phyloP scores from a whole-genome alignment of 2,329 filamentous ascomycete species.

The Fusarium guadeloupense region DNA sequence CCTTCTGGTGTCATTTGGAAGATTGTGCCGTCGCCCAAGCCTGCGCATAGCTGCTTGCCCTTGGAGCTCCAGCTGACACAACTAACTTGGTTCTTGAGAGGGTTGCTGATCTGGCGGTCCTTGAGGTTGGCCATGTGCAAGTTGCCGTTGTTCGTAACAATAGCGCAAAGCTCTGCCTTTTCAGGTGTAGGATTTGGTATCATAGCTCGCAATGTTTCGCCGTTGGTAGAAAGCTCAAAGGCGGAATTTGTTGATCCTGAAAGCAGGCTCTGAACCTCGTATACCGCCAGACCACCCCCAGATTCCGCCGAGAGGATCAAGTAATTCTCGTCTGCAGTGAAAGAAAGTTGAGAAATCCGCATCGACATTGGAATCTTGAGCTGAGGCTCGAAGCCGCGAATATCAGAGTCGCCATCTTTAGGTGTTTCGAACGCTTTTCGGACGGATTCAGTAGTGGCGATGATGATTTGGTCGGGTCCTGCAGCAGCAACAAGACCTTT shows the following conservation, averaged over 20 bases:
- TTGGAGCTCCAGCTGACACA: slow-evolving; percentile 91
- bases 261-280: slow-evolving; percentile 75
- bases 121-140: slow-evolving; percentile 85
- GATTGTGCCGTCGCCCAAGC: slow-evolving; percentile 80
- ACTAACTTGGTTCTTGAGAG: slow-evolving; percentile 77
- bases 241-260: slow-evolving; percentile 72
- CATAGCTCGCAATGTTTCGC: slow-evolving; percentile 76
- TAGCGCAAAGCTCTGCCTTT: slow-evolving; percentile 77
- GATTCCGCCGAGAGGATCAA: slow-evolving; percentile 84
- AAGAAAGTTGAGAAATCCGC: slow-evolving; percentile 86
- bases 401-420: slow-evolving; percentile 69
- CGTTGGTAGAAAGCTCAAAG: slow-evolving; percentile 81
- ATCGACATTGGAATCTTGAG: slow-evolving; percentile 76
- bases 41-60: slow-evolving; percentile 92
- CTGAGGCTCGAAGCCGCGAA: slow-evolving; percentile 77
- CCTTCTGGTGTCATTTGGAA: slow-evolving; percentile 87
- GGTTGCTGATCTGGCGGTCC: slow-evolving; percentile 69
- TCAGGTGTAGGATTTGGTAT: slow-evolving; percentile 82
- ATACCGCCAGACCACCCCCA: slow-evolving; percentile 84
- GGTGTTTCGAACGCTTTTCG: slow-evolving; percentile 75
- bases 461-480: slow-evolving; percentile 78
- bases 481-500: slow-evolving; percentile 88
- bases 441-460: slow-evolving; percentile 80
- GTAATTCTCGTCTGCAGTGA: slow-evolving; percentile 88
- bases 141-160: slow-evolving; percentile 82